phyloP scores from a whole-genome alignment of 1,139 yeast genomes.

The Sugiyamaella grinbergsii region DNA sequence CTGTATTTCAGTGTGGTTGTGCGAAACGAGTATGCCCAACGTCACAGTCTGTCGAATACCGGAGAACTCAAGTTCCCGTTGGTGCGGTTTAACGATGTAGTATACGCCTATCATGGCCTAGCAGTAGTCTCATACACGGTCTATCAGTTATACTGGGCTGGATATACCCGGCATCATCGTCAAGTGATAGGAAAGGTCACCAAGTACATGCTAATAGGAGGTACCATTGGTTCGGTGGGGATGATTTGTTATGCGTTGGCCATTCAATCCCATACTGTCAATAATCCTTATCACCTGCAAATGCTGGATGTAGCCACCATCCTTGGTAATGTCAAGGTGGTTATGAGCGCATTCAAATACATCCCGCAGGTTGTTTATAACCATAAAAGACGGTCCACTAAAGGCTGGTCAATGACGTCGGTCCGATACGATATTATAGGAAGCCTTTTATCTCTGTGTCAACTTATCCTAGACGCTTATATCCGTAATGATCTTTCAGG shows the following conservation, averaged over 20 bases:
- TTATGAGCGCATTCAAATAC: slow-evolving; percentile 59
- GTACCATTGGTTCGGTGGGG: slow-evolving; percentile 27
- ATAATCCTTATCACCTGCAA: slow-evolving; percentile 35
- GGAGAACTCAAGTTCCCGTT: slow-evolving; percentile 43
- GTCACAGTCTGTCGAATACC: slow-evolving; percentile 33
- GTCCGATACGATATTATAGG: slow-evolving; percentile 55
- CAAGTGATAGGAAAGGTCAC: slow-evolving; percentile 37
- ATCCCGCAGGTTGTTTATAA: slow-evolving; percentile 63
- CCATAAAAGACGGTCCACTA: slow-evolving; percentile 54
- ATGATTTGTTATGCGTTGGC: slow-evolving; percentile 35
- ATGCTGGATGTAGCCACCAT: slow-evolving; percentile 46
- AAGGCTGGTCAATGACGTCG: slow-evolving; percentile 59
- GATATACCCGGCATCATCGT: slow-evolving; percentile 39
- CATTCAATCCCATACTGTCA: slow-evolving; percentile 26
- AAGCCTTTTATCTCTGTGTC: slow-evolving; percentile 53
- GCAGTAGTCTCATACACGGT: slow-evolving; percentile 41
- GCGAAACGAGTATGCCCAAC: slow-evolving; percentile 45
- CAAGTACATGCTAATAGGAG: slow-evolving; percentile 27
- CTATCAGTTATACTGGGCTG: slow-evolving; percentile 45
- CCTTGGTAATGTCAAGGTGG: slow-evolving; percentile 55
- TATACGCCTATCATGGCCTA: slow-evolving; percentile 49
- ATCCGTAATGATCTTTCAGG: slow-evolving; percentile 39
- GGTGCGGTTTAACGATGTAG: slow-evolving; percentile 49
- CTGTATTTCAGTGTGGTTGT: slow-evolving; percentile 45
- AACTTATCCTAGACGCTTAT: slow-evolving; percentile 49